Conservation (phyloP, 768 basidiomycete genomes). For the Leucosporidium scottii region DNA sequence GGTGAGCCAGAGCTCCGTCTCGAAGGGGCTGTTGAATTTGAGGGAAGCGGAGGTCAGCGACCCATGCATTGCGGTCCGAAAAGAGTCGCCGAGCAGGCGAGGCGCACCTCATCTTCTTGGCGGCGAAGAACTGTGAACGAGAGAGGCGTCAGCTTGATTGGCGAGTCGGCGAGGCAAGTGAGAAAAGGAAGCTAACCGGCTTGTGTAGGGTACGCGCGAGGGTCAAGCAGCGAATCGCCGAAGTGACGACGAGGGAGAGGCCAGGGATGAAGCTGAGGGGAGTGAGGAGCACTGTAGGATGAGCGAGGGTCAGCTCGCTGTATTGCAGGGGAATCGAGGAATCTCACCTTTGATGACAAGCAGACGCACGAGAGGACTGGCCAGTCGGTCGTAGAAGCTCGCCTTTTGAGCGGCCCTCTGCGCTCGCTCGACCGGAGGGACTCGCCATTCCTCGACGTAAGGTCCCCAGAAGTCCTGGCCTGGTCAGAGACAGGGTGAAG, state of each 20-base stretch:
- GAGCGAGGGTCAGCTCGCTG: not conserved
- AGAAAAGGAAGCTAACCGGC: constrained; percentile 25
- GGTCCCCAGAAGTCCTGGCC: constrained; percentile 32
- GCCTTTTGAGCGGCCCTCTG: constrained; percentile 27
- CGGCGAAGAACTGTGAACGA: constrained; percentile 40
- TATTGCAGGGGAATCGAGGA: not conserved
- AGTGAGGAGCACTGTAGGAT: constrained; percentile 32
- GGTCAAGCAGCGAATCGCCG: constrained; percentile 39
- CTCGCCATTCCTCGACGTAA: constrained; percentile 37
- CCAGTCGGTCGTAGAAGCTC: constrained; percentile 23
- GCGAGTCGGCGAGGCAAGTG: too few species aligned
- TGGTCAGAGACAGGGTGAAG: not conserved
- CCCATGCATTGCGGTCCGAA: too few species aligned
- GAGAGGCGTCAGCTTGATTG: not conserved
- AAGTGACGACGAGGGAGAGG: constrained; percentile 25
- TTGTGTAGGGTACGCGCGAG: constrained; percentile 42
- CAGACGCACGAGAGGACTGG: constrained; percentile 26
- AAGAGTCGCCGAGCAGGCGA: not conserved
- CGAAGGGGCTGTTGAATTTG: constrained; percentile 7
- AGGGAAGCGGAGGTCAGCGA: too few species aligned
- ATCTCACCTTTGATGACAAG: constrained; percentile 30
- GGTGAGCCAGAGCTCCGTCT: constrained; percentile 35
- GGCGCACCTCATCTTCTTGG: constrained; percentile 44
- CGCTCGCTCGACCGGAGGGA: constrained; percentile 34
- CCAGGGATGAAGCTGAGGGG: constrained; percentile 36